Percentiles rank a stretch among this genome's conserved stretches.
Evolutionary conservation across 495 filamentous ascomycete species (phyloP).

Genomic region (Hypoxylon lienhwacheense): DNA sequence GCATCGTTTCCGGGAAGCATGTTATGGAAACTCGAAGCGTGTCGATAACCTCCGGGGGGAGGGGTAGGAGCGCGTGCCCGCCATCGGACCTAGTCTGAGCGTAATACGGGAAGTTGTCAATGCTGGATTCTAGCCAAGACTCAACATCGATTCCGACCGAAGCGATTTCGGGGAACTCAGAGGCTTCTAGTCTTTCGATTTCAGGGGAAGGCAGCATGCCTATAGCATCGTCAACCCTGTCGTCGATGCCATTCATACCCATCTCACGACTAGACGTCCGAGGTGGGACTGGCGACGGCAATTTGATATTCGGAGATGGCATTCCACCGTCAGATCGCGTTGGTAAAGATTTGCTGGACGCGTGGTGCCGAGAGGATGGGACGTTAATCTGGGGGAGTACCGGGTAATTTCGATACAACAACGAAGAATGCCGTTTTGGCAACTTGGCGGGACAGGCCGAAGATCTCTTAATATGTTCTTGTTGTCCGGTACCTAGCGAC

Average conservation of each 20-base stretch:
- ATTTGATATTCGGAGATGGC: slow-evolving; percentile 3
- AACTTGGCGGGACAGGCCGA: slow-evolving; percentile 18
- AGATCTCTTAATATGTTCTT: slow-evolving; percentile 9
- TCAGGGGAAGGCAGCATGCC: neutral
- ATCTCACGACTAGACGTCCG: neutral
- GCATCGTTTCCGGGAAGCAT: slow-evolving; percentile 53
- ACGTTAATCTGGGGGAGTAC: slow-evolving; percentile 29
- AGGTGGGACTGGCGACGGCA: neutral
- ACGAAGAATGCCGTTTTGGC: slow-evolving; percentile 28
- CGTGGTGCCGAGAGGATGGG: slow-evolving; percentile 11
- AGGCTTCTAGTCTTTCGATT: neutral
- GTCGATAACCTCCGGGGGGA: slow-evolving; percentile 47
- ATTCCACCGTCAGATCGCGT: neutral
- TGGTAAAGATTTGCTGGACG: slow-evolving; percentile 1
- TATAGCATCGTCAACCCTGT: neutral
- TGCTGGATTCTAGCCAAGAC: slow-evolving; percentile 34
- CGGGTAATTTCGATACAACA: slow-evolving; percentile 25
- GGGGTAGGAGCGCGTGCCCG: slow-evolving; percentile 37
- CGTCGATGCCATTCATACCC: neutral
- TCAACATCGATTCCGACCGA: slow-evolving; percentile 32
- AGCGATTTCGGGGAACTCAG: slow-evolving; percentile 23
- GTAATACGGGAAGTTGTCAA: slow-evolving; percentile 36
- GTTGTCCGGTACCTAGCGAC: slow-evolving; percentile 7
- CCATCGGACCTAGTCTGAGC: slow-evolving; percentile 20
- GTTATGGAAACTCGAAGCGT: slow-evolving; percentile 44